Evolutionary conservation across 2,329 filamentous ascomycete genomes (phyloP).

Genomic region (Alternaria sp.): DNA sequence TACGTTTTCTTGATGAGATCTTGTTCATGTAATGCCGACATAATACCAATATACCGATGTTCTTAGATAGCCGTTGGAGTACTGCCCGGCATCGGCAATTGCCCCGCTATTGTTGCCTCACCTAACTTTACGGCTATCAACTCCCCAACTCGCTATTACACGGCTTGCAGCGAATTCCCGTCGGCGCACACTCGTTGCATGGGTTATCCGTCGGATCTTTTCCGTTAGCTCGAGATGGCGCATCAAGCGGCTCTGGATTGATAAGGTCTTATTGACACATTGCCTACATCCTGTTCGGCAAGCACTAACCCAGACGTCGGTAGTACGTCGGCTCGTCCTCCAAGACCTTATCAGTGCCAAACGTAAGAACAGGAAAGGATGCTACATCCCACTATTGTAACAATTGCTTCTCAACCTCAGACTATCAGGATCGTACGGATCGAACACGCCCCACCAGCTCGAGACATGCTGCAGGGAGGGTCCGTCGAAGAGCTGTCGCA

Average conservation of each 20-base stretch:
- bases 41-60: background rate
- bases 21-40: background rate
- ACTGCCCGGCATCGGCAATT: conserved; percentile 6
- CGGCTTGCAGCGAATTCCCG: background rate
- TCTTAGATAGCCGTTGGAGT: background rate
- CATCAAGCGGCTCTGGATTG: background rate
- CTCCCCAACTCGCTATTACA: background rate
- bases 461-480: background rate
- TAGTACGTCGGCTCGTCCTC: background rate
- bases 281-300: background rate
- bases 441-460: background rate
- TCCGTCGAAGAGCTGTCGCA: background rate
- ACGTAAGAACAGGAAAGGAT: background rate
- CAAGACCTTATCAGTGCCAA: background rate
- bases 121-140: background rate
- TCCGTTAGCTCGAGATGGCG: background rate
- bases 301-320: background rate
- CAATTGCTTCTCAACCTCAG: background rate
- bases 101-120: conserved; percentile 1
- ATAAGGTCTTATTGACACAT: background rate
- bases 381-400: no score
- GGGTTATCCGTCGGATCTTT: background rate
- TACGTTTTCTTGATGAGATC: background rate
- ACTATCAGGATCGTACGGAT: background rate
- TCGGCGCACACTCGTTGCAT: background rate